Evolutionary conservation across 495 filamentous ascomycete genomes (phyloP).

Genomic region (Daldinia concentrica): DNA sequence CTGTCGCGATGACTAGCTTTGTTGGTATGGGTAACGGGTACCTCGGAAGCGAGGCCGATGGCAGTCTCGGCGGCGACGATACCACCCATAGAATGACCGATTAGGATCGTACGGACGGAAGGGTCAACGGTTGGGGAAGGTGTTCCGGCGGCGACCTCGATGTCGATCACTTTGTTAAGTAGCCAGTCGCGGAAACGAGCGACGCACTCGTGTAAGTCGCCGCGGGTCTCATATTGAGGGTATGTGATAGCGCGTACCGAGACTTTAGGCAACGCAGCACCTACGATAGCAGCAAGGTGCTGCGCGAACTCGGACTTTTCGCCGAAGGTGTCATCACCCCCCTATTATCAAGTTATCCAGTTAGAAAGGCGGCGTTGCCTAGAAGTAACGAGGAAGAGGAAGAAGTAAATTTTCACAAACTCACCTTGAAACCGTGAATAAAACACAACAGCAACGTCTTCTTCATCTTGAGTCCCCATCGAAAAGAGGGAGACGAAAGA

Average conservation of each 20-base stretch:
- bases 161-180: conserved; percentile 88
- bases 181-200: conserved; percentile 89
- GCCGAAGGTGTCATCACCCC: conserved; percentile 87
- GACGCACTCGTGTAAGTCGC: conserved; percentile 84
- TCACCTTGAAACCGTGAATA: conserved; percentile 97
- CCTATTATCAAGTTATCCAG: conserved; percentile 58
- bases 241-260: conserved; percentile 77
- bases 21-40: conserved; percentile 62
- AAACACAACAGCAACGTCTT: conserved; percentile 92
- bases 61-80: conserved; percentile 93
- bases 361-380: conserved; percentile 3
- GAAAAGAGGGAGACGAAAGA: conserved; percentile 13
- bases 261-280: conserved; percentile 76
- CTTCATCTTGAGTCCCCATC: conserved; percentile 68
- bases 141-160: conserved; percentile 85
- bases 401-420: conserved; percentile 14
- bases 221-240: conserved; percentile 90
- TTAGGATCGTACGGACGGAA: conserved; percentile 80
- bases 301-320: conserved; percentile 70
- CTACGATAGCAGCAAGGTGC: conserved; percentile 75
- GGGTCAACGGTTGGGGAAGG: conserved; percentile 89
- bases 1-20: conserved; percentile 31
- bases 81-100: conserved; percentile 97
- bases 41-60: conserved; percentile 72
- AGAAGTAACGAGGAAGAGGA: conserved; percentile 1